Evolutionary conservation across 768 basidiomycete genomes (phyloP).

Genomic region (Leccinum subgranulosum): DNA sequence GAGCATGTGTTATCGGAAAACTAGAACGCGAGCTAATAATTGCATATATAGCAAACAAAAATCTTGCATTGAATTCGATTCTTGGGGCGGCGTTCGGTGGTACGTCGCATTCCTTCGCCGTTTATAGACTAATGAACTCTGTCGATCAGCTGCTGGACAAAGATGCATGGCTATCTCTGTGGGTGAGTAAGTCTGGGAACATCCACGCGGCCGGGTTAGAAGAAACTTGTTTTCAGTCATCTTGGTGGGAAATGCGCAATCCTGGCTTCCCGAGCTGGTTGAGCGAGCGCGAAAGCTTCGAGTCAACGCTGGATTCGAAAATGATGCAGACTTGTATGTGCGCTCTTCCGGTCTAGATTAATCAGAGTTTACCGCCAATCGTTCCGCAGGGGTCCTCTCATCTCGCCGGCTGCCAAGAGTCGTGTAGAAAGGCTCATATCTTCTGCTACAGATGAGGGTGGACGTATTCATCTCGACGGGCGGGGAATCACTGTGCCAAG

Average conservation of each 20-base stretch:
- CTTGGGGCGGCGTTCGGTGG: slow-evolving; percentile 93
- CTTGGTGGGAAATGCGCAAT: slow-evolving; percentile 73
- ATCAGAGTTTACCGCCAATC: not conserved
- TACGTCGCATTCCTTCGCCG: slow-evolving; percentile 32
- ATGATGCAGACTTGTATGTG: slow-evolving; percentile 72
- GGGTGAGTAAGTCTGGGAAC: slow-evolving; percentile 42
- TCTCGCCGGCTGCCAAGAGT: slow-evolving; percentile 77
- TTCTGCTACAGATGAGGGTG: slow-evolving; percentile 77
- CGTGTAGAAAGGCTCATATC: slow-evolving; percentile 74
- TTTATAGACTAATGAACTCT: slow-evolving; percentile 21
- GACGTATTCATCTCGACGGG: slow-evolving; percentile 84
- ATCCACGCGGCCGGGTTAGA: not conserved
- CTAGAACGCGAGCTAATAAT: not conserved
- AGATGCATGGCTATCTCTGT: slow-evolving; percentile 97
- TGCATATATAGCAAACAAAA: slow-evolving; percentile 71
- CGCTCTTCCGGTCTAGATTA: not conserved
- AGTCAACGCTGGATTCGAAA: slow-evolving; percentile 89
- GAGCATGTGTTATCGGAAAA: slow-evolving; percentile 15
- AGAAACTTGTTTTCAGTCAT: slow-evolving; percentile 42
- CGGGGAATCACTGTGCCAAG: slow-evolving; percentile 61
- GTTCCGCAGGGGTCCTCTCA: slow-evolving; percentile 62
- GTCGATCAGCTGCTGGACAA: slow-evolving; percentile 79
- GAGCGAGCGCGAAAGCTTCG: slow-evolving; percentile 77
- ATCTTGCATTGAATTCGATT: slow-evolving; percentile 87
- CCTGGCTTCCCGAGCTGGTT: slow-evolving; percentile 85